These are phyloP conservation scores for Chalciporus chontae DNA, from an alignment of 768 basidiomycete genomes.

Conservation along the genomic window DNA sequence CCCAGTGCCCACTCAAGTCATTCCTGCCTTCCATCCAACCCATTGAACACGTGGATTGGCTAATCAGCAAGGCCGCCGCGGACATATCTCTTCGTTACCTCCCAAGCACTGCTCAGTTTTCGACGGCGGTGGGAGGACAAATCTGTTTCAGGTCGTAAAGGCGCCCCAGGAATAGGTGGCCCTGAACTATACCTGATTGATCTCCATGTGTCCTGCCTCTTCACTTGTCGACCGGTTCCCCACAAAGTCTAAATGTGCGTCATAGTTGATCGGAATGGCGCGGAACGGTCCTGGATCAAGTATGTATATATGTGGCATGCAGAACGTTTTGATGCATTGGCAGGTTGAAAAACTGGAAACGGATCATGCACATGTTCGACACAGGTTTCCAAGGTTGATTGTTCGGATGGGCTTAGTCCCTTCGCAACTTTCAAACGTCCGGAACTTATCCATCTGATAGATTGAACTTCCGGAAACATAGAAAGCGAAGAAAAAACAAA, in stretches of 20 bases:
- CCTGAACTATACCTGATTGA: neutral
- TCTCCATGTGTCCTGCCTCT: neutral
- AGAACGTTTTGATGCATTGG: neutral
- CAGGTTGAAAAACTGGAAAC: neutral
- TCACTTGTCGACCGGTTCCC: neutral
- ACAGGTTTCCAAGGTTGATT: too few relatives aligned
- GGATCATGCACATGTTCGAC: conserved; percentile 15
- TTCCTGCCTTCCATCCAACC: neutral
- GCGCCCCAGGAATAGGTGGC: neutral
- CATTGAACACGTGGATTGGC: neutral
- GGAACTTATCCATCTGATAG: conserved; percentile 4
- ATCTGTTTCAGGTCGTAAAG: neutral
- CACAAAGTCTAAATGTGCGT: conserved; percentile 20
- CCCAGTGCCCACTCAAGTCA: neutral
- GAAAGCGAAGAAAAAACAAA: neutral
- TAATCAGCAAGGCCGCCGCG: conserved; percentile 12
- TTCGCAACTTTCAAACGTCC: neutral
- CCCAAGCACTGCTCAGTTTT: neutral
- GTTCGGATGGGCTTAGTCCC: neutral
- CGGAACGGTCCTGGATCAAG: neutral
- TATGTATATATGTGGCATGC: too few relatives aligned
- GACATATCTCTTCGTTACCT: conserved; percentile 7
- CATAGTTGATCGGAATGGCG: conserved; percentile 9
- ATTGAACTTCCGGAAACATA: neutral
- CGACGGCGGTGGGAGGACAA: conserved; percentile 4